A percentile compares a stretch with the other conserved stretches of the same genome.
phyloP scores from a whole-genome alignment of 192 early-diverging fungal genomes.

The Backusella mclennaniae region DNA sequence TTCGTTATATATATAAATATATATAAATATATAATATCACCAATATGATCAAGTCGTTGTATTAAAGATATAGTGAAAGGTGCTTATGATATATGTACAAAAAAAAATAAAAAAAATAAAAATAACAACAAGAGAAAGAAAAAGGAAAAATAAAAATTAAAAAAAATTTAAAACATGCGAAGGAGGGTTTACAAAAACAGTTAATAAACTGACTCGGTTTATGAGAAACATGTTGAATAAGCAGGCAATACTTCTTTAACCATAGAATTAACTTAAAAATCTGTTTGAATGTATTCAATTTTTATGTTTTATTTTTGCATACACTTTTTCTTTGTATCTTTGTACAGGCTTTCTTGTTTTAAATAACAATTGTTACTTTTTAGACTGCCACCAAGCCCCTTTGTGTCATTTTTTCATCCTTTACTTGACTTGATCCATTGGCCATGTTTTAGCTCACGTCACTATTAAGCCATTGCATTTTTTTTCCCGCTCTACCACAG shows the following conservation, averaged over 20 bases:
- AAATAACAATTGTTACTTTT: background rate
- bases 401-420: background rate
- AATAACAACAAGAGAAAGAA: background rate
- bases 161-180: conserved; percentile 4
- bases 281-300: background rate
- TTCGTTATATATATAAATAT: background rate
- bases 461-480: no score
- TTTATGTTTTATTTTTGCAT: background rate
- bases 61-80: background rate
- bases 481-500: no score
- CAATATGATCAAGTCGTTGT: background rate
- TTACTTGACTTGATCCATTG: background rate
- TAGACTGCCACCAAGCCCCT: background rate
- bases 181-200: conserved; percentile 4
- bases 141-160: background rate
- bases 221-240: background rate
- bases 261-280: no score
- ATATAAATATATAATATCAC: background rate
- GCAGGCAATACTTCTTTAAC: background rate
- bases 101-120: background rate
- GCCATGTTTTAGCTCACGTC: background rate
- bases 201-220: background rate
- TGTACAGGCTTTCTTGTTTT: background rate
- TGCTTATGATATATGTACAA: background rate
- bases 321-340: background rate